Evolutionary conservation across 2,329 filamentous ascomycete genomes (phyloP), one percentile per base, ranked within the genome.

Genomic region (Neonectria coccinea): DNA sequence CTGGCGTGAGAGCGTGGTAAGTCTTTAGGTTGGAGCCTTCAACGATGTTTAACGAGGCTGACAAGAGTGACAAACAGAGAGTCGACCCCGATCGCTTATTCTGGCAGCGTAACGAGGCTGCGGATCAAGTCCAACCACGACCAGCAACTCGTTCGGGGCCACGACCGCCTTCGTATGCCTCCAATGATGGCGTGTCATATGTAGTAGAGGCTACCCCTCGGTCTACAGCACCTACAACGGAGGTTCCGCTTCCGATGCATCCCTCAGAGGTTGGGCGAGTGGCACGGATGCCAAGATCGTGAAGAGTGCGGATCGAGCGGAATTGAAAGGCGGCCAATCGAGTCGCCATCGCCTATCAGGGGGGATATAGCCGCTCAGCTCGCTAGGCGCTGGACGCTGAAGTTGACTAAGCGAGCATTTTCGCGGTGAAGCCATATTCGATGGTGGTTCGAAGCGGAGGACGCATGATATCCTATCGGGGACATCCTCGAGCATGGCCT

Each of bases 71-170:
- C 11, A 6, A 39, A 29, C 71, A 92, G 87, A 86, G 92, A 52
- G 91, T 94, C 33, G 91, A 97, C 73, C 93, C 93, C 1, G 88
- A 95, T 73, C 83, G 93, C 14, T 83, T 97, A 27, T 93, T 92
- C 76, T 97, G 93, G 93, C 89, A 91, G 77, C 87, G 91, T 41
- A 91, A 89, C 68, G 81, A 84, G 20, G 74, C 77, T 4, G 75
- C 76, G 3, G 66, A 72, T 12, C 55, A 74, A 20, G 56, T 70
- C 29, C 62, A 72, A 5, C 59, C 67, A 22, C 70, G 67, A 27
- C 62, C 70, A 55, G 74, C 66, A 50, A 74, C 71, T 36, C 70
- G 67, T n/a, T 69, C 68, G 42, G 75, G 76, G 59, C 75, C 69
- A 11, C 84, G 92, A 1, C 92, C 92, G 5, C 92, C 92, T 2